Base-by-base conservation (phyloP, 2,329 filamentous ascomycete genomes). In the Verticillium tricorpus region DNA sequence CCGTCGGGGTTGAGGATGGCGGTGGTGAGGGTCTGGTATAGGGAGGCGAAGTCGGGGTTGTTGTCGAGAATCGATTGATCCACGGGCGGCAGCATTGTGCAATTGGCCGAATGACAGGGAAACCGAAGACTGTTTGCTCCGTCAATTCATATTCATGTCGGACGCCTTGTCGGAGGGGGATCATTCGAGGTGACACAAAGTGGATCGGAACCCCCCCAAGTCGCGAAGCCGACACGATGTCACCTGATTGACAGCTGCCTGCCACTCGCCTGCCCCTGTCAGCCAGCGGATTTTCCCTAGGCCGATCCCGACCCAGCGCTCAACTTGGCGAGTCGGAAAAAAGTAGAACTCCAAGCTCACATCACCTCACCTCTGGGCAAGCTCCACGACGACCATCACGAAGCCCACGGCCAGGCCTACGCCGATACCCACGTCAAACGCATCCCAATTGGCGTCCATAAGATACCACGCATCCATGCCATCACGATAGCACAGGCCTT, bases 41-140 rank as follows among this genome's bases (percentile, higher is more conserved):
- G 77, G 37, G 77, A 76, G n/a, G 83, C 82, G 67, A 89, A 89
- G 25, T 83, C 79, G 0, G 85, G 85, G 65, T 89, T 88, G 62
- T 76, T 78, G 59, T 79, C 72, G 1, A 89, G 71, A 19, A 88
- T 74, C 0, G 78, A 67, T 9, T 82, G 77, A 22, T 88, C 85
- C 9, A 88, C 72, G 0, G 84, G 85, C 0, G 86, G 86, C 2
- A 88, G 72, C 84, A 88, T 87, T 15, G 19, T 71, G 61, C 39
- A 61, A 62, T 19, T 35, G 34, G 28, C 28, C 28, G 28, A 28
- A 28, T 28, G 4, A 28, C 28, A 6, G 34, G 34, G 34, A 9
- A 9, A 35, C 8, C 9, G 34, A 35, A 35, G 34, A 35, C 9
- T 35, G 34, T 9, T 35, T 11, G 34, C 34, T 35, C 34, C 14